Evolutionary conservation across 176 grass and related monocot genomes (phyloP).

Genomic region (Typha latifolia): DNA sequence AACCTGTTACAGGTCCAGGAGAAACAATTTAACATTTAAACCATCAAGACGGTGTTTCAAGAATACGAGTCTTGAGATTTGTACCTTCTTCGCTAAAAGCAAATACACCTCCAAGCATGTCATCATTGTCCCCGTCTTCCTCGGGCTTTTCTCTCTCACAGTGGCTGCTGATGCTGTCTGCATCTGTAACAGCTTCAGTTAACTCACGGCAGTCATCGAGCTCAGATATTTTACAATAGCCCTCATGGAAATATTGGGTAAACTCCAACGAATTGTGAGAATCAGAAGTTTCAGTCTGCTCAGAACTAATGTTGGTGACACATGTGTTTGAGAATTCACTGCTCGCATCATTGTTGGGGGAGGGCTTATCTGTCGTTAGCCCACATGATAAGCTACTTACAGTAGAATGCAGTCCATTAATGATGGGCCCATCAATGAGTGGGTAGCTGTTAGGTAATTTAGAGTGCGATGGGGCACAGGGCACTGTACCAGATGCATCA

Average conservation of each 20-base stretch:
- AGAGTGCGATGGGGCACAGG: slow-evolving; percentile 7
- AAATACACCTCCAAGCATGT: slow-evolving; percentile 92
- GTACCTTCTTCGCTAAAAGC: slow-evolving; percentile 98
- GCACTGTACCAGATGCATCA: slow-evolving; percentile 21
- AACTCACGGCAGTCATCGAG: slow-evolving; percentile 99
- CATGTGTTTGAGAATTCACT: slow-evolving; percentile 32
- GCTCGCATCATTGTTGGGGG: slow-evolving; percentile 22
- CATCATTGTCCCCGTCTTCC: slow-evolving; percentile 95
- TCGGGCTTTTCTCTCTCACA: slow-evolving; percentile 98
- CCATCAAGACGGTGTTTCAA: not conserved
- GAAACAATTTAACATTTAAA: not conserved
- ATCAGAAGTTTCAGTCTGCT: slow-evolving; percentile 45
- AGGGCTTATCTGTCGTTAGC: slow-evolving; percentile 28
- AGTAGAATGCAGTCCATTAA: slow-evolving; percentile 25
- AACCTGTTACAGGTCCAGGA: slow-evolving; percentile 38
- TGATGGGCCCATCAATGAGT: slow-evolving; percentile 46
- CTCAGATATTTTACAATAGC: slow-evolving; percentile 99
- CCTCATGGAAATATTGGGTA: slow-evolving; percentile 94
- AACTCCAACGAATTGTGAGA: slow-evolving; percentile 67
- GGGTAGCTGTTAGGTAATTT: slow-evolving; percentile 30
- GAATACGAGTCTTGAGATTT: not conserved
- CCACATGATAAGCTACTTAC: slow-evolving; percentile 19
- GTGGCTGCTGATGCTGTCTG: slow-evolving; percentile 99
- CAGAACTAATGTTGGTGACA: slow-evolving; percentile 28
- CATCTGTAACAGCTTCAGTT: slow-evolving; percentile 99